These are phyloP conservation scores for Fusarium tupiense DNA, from an alignment of 2,329 filamentous ascomycete genomes.

Conservation along the genomic window DNA sequence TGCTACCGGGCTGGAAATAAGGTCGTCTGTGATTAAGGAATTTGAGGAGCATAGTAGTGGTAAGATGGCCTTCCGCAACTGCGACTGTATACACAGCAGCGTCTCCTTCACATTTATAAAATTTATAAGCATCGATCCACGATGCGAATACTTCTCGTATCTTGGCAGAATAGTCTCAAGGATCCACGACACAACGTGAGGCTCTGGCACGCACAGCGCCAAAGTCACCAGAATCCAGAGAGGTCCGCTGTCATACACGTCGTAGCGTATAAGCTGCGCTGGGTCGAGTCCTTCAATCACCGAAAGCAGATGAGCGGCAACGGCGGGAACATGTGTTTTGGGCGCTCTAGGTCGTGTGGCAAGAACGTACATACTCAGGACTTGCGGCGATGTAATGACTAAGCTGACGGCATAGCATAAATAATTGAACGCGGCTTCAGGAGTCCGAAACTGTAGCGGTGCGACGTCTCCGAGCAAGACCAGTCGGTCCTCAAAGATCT, in stretches of 20 bases:
- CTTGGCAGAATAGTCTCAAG: background rate
- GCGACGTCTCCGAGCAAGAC: fast-evolving
- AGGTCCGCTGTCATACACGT: background rate
- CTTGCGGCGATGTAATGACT: background rate
- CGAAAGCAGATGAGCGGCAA: background rate
- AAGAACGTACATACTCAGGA: background rate
- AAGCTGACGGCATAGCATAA: background rate
- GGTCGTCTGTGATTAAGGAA: background rate
- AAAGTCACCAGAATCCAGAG: background rate
- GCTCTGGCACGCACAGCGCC: background rate
- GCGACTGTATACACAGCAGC: background rate
- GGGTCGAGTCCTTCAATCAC: background rate
- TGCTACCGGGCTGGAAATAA: background rate
- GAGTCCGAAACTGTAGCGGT: background rate
- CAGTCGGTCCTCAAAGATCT: background rate
- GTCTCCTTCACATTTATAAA: fast-evolving
- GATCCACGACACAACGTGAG: background rate
- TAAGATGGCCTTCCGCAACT: fast-evolving
- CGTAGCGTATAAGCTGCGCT: background rate
- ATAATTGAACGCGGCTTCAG: background rate
- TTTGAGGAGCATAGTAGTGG: background rate
- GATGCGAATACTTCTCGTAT: background rate
- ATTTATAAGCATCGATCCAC: background rate
- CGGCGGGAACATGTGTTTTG: fast-evolving
- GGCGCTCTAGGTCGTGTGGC: background rate